Evolutionary conservation across 441 rosid genomes (phyloP).

Genomic region (Croton laevigatus): DNA sequence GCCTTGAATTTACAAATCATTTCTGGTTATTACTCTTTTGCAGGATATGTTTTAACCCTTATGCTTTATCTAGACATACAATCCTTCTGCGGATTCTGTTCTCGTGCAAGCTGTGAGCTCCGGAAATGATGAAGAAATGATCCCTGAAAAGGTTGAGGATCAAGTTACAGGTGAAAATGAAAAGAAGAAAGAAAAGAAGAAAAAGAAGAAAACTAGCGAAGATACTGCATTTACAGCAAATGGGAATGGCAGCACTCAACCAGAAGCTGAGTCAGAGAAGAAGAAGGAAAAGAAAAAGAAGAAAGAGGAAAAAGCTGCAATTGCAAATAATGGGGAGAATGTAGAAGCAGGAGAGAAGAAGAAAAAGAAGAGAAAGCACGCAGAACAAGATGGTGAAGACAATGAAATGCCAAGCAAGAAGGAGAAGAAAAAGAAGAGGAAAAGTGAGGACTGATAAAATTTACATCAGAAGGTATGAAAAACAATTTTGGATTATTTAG

Average conservation of each 20-base stretch:
- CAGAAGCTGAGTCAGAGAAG: constrained; percentile 24
- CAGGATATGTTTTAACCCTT: neutral
- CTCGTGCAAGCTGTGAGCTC: constrained; percentile 42
- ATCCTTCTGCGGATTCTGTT: constrained; percentile 66
- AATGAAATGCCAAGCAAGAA: constrained; percentile 43
- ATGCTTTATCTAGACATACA: constrained; percentile 55
- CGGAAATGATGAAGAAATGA: constrained; percentile 31
- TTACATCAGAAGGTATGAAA: neutral
- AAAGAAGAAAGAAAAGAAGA: constrained; percentile 26
- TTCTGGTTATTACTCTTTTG: neutral
- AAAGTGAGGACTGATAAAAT: constrained; percentile 30
- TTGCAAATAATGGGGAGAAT: constrained; percentile 19
- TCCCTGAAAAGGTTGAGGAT: constrained; percentile 22
- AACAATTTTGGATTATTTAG: constrained; percentile 31
- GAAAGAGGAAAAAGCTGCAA: constrained; percentile 38
- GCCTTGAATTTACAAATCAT: neutral
- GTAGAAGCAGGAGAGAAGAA: constrained; percentile 34
- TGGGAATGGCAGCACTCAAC: constrained; percentile 27
- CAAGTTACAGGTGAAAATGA: constrained; percentile 21
- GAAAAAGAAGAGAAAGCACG: constrained; percentile 64
- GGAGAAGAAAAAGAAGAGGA: constrained; percentile 56
- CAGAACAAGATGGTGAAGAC: constrained; percentile 40
- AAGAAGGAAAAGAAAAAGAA: constrained; percentile 59
- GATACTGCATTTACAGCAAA: constrained; percentile 18
- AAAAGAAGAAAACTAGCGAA: constrained; percentile 34